These are phyloP conservation scores for Phragmites australis DNA, from an alignment of 176 grass and related monocot species.

Conservation along the genomic window DNA sequence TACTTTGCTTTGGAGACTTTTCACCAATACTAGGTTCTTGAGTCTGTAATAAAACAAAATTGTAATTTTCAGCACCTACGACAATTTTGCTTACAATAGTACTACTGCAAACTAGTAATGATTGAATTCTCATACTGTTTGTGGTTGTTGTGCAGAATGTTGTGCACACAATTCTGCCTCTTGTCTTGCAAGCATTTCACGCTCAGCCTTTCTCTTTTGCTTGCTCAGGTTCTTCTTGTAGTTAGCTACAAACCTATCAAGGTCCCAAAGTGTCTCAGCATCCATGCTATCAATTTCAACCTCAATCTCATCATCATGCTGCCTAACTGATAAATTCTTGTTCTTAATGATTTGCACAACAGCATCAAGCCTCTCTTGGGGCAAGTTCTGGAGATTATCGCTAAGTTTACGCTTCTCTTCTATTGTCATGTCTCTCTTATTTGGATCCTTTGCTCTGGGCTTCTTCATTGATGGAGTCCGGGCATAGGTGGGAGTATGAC, in stretches of 20 bases:
- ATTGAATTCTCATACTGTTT: slow-evolving; percentile 49
- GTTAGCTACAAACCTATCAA: slow-evolving; percentile 94
- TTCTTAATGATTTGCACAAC: slow-evolving; percentile 92
- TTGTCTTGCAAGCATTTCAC: slow-evolving; percentile 72
- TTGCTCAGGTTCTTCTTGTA: slow-evolving; percentile 96
- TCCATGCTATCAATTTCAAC: slow-evolving; percentile 99
- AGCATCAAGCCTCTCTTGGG: slow-evolving; percentile 76
- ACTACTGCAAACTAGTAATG: neutral
- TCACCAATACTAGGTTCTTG: slow-evolving; percentile 37
- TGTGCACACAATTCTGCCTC: slow-evolving; percentile 48
- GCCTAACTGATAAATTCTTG: slow-evolving; percentile 81
- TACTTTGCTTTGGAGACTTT: slow-evolving; percentile 49
- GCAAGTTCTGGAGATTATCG: slow-evolving; percentile 88
- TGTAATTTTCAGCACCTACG: slow-evolving; percentile 11
- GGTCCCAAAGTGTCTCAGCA: slow-evolving; percentile 95
- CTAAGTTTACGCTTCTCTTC: slow-evolving; percentile 93
- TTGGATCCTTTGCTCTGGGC: slow-evolving; percentile 86
- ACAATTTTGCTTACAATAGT: neutral
- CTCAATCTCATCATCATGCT: slow-evolving; percentile 98
- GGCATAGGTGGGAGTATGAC: slow-evolving; percentile 50
- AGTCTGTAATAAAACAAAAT: slow-evolving; percentile 36
- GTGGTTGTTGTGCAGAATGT: slow-evolving; percentile 37
- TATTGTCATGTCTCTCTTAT: slow-evolving; percentile 98
- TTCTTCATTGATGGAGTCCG: slow-evolving; percentile 81
- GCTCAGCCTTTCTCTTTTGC: slow-evolving; percentile 91